Evolutionary conservation across 2,329 filamentous ascomycete genomes (phyloP).

Genomic region (Fusarium sp.): DNA sequence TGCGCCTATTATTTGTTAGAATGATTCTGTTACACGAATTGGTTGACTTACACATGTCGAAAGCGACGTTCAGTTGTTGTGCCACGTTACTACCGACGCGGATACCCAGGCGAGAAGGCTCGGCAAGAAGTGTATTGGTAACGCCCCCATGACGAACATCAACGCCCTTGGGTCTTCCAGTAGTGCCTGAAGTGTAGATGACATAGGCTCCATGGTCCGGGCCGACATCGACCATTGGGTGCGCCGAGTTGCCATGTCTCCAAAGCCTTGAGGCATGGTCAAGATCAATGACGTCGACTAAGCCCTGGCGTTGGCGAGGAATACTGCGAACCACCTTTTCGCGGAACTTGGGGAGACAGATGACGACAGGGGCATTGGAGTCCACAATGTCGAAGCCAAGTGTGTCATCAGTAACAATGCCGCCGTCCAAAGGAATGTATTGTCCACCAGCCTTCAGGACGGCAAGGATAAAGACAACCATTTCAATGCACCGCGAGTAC

Average conservation of each 20-base stretch:
- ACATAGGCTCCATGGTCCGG: slow-evolving; percentile 31
- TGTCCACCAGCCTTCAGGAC: slow-evolving; percentile 33
- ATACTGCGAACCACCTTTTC: slow-evolving; percentile 30
- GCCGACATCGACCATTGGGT: slow-evolving; percentile 19
- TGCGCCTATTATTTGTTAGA: slow-evolving; percentile 16
- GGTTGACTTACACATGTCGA: slow-evolving; percentile 34
- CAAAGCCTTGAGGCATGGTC: slow-evolving; percentile 17
- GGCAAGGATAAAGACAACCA: slow-evolving; percentile 33
- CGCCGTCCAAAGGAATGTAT: slow-evolving; percentile 31
- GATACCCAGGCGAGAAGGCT: slow-evolving; percentile 29
- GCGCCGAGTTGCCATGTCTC: slow-evolving; percentile 10
- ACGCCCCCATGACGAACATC: slow-evolving; percentile 30
- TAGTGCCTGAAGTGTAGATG: slow-evolving; percentile 34
- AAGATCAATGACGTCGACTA: slow-evolving; percentile 26
- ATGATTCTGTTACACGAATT: fast-evolving
- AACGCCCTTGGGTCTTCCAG: slow-evolving; percentile 30
- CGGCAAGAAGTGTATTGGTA: slow-evolving; percentile 28
- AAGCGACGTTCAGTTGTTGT: slow-evolving; percentile 31
- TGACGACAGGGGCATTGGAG: slow-evolving; percentile 20
- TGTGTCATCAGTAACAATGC: slow-evolving; percentile 31
- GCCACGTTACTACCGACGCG: slow-evolving; percentile 25
- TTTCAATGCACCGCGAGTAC: slow-evolving; percentile 33
- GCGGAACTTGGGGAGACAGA: slow-evolving; percentile 30
- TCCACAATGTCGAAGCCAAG: slow-evolving; percentile 29
- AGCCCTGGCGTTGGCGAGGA: not conserved